These are phyloP conservation scores for Trichoderma sp. DNA, from an alignment of 2,329 filamentous ascomycete genomes.

Conservation along the genomic window DNA sequence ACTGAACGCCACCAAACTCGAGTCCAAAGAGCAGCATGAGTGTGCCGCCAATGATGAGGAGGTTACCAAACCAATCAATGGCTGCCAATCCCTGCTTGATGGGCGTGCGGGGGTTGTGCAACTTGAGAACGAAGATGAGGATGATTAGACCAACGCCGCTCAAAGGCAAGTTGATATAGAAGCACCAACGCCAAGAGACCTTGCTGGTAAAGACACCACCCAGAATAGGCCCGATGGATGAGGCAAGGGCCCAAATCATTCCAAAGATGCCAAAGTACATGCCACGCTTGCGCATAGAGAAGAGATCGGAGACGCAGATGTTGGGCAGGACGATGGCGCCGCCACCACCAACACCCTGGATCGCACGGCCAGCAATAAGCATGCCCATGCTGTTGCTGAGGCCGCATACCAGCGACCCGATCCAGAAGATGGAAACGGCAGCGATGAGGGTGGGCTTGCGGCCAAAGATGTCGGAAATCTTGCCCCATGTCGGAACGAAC, in stretches of 20 bases:
- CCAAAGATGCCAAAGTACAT: constrained; percentile 58
- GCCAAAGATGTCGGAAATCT: constrained; percentile 62
- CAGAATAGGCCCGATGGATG: constrained; percentile 66
- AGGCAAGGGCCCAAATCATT: constrained; percentile 67
- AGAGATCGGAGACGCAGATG: constrained; percentile 61
- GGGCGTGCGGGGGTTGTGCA: constrained; percentile 70
- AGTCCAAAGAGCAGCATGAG: constrained; percentile 86
- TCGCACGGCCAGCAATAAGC: constrained; percentile 58
- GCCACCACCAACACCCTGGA: constrained; percentile 62
- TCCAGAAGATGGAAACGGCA: constrained; percentile 57
- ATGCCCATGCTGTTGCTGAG: constrained; percentile 54
- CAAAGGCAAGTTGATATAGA: constrained; percentile 65
- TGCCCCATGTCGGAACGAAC: constrained; percentile 71
- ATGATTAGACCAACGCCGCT: constrained; percentile 52
- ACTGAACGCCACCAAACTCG: constrained; percentile 77
- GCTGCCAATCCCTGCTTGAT: constrained; percentile 65
- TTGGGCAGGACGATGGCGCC: constrained; percentile 64
- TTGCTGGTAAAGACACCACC: constrained; percentile 69
- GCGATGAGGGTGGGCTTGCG: constrained; percentile 58
- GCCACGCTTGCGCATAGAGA: constrained; percentile 55
- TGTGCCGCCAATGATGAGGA: constrained; percentile 72
- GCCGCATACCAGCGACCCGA: constrained; percentile 59
- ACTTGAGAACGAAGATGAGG: constrained; percentile 65
- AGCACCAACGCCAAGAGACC: constrained; percentile 71
- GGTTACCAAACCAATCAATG: constrained; percentile 61